These are phyloP conservation scores for Pontederia crassipes DNA, from an alignment of 176 grass and related monocot genomes.

Conservation along the genomic window DNA sequence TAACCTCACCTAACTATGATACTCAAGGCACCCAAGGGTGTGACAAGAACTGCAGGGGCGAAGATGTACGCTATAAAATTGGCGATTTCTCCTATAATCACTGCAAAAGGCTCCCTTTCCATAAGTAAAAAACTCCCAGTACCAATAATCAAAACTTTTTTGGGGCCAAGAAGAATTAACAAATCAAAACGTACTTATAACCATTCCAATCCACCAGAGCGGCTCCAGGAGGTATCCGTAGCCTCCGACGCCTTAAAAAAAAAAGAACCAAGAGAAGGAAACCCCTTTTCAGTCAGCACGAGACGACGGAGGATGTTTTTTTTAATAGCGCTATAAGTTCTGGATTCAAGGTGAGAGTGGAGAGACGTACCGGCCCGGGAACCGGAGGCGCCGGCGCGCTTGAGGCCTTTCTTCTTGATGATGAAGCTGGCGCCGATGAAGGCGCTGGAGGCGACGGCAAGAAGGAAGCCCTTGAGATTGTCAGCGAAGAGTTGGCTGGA, in stretches of 20 bases:
- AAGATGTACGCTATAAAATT: conserved; percentile 98
- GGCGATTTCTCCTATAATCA: conserved; percentile 83
- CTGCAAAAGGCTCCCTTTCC: conserved; percentile 25
- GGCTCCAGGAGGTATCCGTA: conserved; percentile 92
- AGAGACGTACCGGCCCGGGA: conserved; percentile 45
- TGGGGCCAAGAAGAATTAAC: background rate
- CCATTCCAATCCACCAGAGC: conserved; percentile 94
- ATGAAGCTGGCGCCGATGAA: conserved; percentile 99
- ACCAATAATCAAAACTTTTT: conserved; percentile 1
- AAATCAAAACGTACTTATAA: conserved; percentile 60
- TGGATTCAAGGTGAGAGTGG: background rate
- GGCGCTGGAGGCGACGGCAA: conserved; percentile 71
- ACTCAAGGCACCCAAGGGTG: conserved; percentile 77
- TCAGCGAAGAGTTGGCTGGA: conserved; percentile 58
- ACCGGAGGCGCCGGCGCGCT: conserved; percentile 58
- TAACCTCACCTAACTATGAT: conserved; percentile 69
- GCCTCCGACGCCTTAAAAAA: conserved; percentile 54
- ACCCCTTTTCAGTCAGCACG: background rate
- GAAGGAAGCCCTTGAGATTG: conserved; percentile 76
- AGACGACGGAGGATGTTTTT: too few relatives aligned
- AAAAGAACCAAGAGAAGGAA: conserved; percentile 1
- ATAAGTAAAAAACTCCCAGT: conserved; percentile 4
- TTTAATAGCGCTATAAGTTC: background rate
- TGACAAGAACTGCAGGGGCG: conserved; percentile 69
- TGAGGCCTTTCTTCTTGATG: conserved; percentile 94